Percentiles rank a stretch among this genome's conserved stretches.
phyloP scores from a whole-genome alignment of 2,329 filamentous ascomycete species.

The Septoria linicola region DNA sequence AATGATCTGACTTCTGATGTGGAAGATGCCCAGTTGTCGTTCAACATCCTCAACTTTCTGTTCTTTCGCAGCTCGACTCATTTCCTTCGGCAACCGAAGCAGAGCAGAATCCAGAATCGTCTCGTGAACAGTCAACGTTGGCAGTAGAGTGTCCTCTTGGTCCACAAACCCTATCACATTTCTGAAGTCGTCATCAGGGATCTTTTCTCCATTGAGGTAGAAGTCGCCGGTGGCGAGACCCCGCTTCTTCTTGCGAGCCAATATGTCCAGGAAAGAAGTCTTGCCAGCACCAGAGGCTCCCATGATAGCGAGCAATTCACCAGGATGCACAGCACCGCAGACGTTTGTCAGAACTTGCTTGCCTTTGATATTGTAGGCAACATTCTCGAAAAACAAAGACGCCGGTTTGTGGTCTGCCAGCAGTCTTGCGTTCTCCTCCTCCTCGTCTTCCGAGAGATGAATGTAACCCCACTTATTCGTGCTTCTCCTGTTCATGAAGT shows the following conservation, averaged over 20 bases:
- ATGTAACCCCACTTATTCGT: conserved; percentile 66
- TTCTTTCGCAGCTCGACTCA: conserved; percentile 84
- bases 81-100: conserved; percentile 85
- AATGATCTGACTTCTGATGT: conserved; percentile 92
- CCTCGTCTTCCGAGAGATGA: conserved; percentile 73
- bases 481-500: conserved; percentile 81
- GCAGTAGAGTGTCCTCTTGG: conserved; percentile 95
- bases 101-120: conserved; percentile 94
- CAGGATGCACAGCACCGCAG: conserved; percentile 83
- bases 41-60: conserved; percentile 91
- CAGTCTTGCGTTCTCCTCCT: conserved; percentile 81
- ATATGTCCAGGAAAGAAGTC: conserved; percentile 92
- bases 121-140: conserved; percentile 94
- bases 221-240: conserved; percentile 77
- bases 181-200: conserved; percentile 80
- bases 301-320: conserved; percentile 98
- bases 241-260: conserved; percentile 95
- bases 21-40: conserved; percentile 88
- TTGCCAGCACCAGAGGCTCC: conserved; percentile 96
- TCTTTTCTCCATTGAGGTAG: conserved; percentile 89
- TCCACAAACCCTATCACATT: conserved; percentile 95
- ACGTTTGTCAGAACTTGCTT: conserved; percentile 80
- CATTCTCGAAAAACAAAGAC: conserved; percentile 81
- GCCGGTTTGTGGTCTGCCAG: conserved; percentile 91
- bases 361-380: conserved; percentile 82